A percentile compares a stretch with the other conserved stretches of the same genome.
phyloP scores from a whole-genome alignment of 2,329 filamentous ascomycete genomes.

The Dactylellina sp. region DNA sequence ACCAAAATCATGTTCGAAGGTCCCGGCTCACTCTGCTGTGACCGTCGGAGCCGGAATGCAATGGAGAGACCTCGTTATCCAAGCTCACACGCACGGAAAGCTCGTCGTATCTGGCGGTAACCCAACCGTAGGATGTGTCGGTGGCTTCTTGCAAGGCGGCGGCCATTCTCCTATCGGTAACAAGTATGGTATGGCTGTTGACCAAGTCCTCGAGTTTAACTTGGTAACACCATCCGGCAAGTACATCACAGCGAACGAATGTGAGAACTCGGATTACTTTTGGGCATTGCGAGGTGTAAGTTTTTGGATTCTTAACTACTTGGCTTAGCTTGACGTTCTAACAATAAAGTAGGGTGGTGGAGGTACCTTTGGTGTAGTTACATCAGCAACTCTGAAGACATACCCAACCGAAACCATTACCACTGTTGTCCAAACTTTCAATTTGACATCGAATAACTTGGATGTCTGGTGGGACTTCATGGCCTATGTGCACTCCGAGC shows the following conservation, averaged over 20 bases:
- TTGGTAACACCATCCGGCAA: constrained; percentile 62
- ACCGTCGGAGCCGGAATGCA: constrained; percentile 63
- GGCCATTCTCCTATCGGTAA: constrained; percentile 64
- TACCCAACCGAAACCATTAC: constrained; percentile 63
- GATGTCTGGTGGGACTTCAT: constrained; percentile 64
- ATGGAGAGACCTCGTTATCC: constrained; percentile 62
- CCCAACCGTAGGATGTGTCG: constrained; percentile 61
- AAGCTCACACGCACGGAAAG: constrained; percentile 61
- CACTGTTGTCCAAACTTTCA: constrained; percentile 62
- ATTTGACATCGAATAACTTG: constrained; percentile 61
- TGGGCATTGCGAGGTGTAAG: constrained; percentile 67
- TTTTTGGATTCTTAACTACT: too few relatives aligned
- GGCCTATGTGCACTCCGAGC: constrained; percentile 64
- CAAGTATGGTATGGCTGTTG: constrained; percentile 63
- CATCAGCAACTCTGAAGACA: constrained; percentile 65
- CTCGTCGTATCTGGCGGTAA: constrained; percentile 63
- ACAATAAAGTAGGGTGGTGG: constrained; percentile 66
- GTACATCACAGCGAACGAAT: constrained; percentile 62
- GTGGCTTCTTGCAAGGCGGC: constrained; percentile 62
- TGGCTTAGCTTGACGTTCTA: too few relatives aligned
- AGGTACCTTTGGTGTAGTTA: constrained; percentile 66
- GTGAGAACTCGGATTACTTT: constrained; percentile 66
- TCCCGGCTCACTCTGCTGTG: constrained; percentile 59
- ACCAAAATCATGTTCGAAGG: constrained; percentile 56
- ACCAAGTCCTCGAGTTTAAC: constrained; percentile 63